Base-by-base conservation (phyloP, 176 grass and related monocot species). In the Juncus inflexus region DNA sequence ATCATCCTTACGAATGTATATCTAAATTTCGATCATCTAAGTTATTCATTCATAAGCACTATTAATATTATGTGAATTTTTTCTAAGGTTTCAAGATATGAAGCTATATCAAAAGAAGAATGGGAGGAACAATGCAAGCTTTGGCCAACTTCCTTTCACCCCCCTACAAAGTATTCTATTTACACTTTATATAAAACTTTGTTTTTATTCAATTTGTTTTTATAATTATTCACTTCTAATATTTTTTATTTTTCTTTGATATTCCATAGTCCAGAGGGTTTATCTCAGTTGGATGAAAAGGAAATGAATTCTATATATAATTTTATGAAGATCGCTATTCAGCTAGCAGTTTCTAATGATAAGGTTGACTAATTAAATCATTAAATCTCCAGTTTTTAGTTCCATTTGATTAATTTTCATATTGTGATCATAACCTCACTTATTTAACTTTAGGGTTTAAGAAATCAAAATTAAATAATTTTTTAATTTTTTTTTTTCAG, bases 81-180 rank as follows among this genome's bases (percentile, higher is more conserved):
- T 61, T 67, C 56, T 15, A 82, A 90, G 91, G 91, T 90, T 86
- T 77, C 91, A 52, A 83, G 74, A 81, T 80, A 55, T 69, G 55
- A 72, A 78, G 87, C 91, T 81, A 83, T 54, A 52, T 85, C 91
- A 60, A 91, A 96, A 86, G 82, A 88, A 71, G 79, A 88, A 73
- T 96, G 87, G 92, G 72, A 97, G 64, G 82, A 91, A 71, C 92
- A 97, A 12, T 91, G 87, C 80, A 89, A 84, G 78, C 70, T 97
- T 52, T 97, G 92, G 92, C 92, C 92, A 78, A 97, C 92, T 62
- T 97, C 92, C 52, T 97, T 83, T 64, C 92, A 97, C 77, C 92
- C 92, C 40, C 66, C 77, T 52, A 53, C 73, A 9, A 78, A 83
- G 92, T 97, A 76, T 85, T 52, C 4, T 11, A 62, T 67, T 64